Base-by-base conservation (phyloP, 2,329 filamentous ascomycete genomes). In the Penicillium sp. region DNA sequence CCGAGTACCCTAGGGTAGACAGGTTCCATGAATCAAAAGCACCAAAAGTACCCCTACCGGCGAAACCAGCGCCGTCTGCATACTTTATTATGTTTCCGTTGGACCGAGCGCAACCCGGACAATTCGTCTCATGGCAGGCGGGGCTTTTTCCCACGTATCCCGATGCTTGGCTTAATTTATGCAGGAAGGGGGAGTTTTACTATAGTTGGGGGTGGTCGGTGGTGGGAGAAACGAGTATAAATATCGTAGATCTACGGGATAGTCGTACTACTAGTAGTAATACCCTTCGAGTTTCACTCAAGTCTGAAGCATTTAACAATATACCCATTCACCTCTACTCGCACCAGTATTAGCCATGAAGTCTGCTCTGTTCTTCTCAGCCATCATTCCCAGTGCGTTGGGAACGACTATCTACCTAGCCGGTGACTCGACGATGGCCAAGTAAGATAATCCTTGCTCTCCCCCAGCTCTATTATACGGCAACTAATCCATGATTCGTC, bases 401-500 rank as follows among this genome's bases (percentile, higher is more conserved):
- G 61, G 62, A 7, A 51, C 64, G 2, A 69, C 68, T 0, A 53
- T 71, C 51, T 70, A 69, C 46, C 53, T 73, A 6, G 69, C 69
- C 18, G 70, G 71, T 23, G 71, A 73, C 45, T 73, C 71, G 7
- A 73, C 71, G 19, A 73, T 72, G 70, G 71, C 71, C 19, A 52
- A 48, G n/a, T n/a, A n/a, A n/a, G n/a, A n/a, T n/a, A n/a, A n/a
- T n/a, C n/a, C n/a, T n/a, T n/a, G n/a, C n/a, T n/a, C n/a, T n/a
- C n/a, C n/a, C n/a, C n/a, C n/a, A n/a, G n/a, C n/a, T n/a, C n/a
- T n/a, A n/a, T n/a, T n/a, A n/a, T n/a, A n/a, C n/a, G n/a, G n/a
- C n/a, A n/a, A n/a, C n/a, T n/a, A n/a, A n/a, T n/a, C n/a, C n/a
- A n/a, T n/a, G n/a, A n/a, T n/a, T n/a, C n/a, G n/a, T n/a, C n/a